Base-by-base conservation (phyloP, 2,329 filamentous ascomycete species). In the Arthroderma sp. region DNA sequence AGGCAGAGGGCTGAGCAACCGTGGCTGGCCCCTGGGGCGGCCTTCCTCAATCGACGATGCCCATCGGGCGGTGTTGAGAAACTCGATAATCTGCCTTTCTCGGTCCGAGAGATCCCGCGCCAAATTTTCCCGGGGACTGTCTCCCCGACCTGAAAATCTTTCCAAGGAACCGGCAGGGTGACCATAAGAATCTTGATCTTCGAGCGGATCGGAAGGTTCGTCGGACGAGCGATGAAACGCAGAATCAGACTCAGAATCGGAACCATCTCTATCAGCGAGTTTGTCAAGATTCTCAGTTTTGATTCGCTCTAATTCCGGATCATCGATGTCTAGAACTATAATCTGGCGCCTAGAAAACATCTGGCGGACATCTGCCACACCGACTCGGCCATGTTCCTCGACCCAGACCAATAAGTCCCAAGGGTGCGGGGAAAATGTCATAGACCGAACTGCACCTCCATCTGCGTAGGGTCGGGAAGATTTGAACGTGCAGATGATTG, bases 331-430 rank as follows among this genome's bases (percentile, higher is more conserved):
- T 36, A 67, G 42, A n/a, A 57, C 43, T 22, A 71, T 49, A 22
- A 66, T 60, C 50, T 71, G 68, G 42, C 66, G 59, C 40, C 68
- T 63, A 29, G 60, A 53, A 47, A 70, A 71, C n/a, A 55, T 56
- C 47, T 66, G 66, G 34, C 69, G 68, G 40, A 71, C 56, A 53
- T 72, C 69, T 30, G 67, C 66, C 46, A 72, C 53, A 5, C 68
- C 69, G 38, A 65, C 65, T 49, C 65, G 60, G 10, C 68, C 69
- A 50, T 84, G 81, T 55, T 94, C 85, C 63, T 98, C 91, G 6
- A 87, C 85, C 88, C 91, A 96, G 5, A 93, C 83, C 36, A 98
- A 69, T 11, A 98, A 75, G 58, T 95, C 89, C 70, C 82, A 89
- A 0, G 88, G 86, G 1, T 84, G 83, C 0, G 89, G 88, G 4